Conservation (phyloP, 768 basidiomycete genomes). For the Pleurotus tuber-regium region DNA sequence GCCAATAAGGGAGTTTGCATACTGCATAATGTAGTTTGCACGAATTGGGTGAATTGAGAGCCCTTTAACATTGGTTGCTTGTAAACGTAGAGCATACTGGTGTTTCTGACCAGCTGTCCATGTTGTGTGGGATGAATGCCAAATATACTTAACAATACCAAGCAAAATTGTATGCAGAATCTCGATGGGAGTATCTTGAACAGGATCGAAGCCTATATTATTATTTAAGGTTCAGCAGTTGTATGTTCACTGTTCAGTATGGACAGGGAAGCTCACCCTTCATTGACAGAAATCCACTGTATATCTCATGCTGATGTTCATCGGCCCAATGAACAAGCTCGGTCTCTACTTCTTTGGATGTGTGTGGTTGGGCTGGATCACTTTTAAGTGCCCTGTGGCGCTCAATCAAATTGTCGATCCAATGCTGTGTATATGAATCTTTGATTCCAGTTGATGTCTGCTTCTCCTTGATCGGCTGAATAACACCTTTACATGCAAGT, state of each 20-base stretch:
- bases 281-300: neutral
- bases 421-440: constrained; percentile 28
- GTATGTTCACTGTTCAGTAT: too few relatives aligned
- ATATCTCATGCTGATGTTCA: constrained; percentile 7
- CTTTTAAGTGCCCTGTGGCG: constrained; percentile 13
- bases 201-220: constrained; percentile 26
- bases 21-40: constrained; percentile 41
- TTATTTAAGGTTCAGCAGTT: too few relatives aligned
- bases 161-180: constrained; percentile 43
- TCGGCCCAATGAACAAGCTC: constrained; percentile 35
- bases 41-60: constrained; percentile 31
- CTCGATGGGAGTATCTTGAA: constrained; percentile 37
- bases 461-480: constrained; percentile 9
- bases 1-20: constrained; percentile 39
- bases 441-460: constrained; percentile 31
- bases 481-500: constrained; percentile 20
- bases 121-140: constrained; percentile 31
- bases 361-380: constrained; percentile 13
- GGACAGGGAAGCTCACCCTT: too few relatives aligned
- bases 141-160: constrained; percentile 40
- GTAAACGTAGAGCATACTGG: constrained; percentile 26
- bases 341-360: constrained; percentile 22
- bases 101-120: constrained; percentile 26
- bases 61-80: constrained; percentile 28
- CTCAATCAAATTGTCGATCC: constrained; percentile 26